These are phyloP conservation scores for Zymoseptoria crescenta DNA, from an alignment of 2,329 filamentous ascomycete genomes.

Conservation along the genomic window DNA sequence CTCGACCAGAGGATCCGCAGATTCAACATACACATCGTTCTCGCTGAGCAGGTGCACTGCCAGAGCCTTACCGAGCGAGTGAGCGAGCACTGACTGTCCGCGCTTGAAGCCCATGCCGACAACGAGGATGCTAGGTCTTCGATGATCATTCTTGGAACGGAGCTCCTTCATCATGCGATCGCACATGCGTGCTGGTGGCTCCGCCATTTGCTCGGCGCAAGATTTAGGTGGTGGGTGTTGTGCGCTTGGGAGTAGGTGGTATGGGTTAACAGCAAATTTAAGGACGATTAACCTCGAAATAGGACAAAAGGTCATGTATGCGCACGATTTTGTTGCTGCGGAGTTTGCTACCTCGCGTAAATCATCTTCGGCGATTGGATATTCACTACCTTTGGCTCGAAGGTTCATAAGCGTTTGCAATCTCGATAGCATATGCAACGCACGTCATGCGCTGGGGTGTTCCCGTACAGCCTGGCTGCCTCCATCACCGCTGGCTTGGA, in stretches of 20 bases:
- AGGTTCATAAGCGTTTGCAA: background rate
- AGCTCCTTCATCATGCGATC: slow-evolving; percentile 28
- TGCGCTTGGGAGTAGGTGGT: slow-evolving; percentile 42
- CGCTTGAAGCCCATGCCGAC: slow-evolving; percentile 6
- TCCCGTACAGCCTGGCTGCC: too few species aligned
- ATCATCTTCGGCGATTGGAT: background rate
- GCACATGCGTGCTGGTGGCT: slow-evolving; percentile 36
- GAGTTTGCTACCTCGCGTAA: background rate
- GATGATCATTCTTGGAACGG: too few species aligned
- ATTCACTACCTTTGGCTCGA: background rate
- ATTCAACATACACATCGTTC: slow-evolving; percentile 5
- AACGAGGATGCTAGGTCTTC: slow-evolving; percentile 1
- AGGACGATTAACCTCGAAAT: slow-evolving; percentile 48
- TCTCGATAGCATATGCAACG: too few species aligned
- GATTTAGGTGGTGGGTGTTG: slow-evolving; percentile 41
- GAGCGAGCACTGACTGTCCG: slow-evolving; percentile 4
- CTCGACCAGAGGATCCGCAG: slow-evolving; percentile 5
- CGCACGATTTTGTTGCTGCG: slow-evolving; percentile 33
- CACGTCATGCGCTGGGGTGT: too few species aligned
- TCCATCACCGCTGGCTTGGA: too few species aligned
- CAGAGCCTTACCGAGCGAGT: slow-evolving; percentile 5
- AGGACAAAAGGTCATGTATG: slow-evolving; percentile 44
- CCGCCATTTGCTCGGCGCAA: slow-evolving; percentile 40
- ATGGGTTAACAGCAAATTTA: slow-evolving; percentile 50
- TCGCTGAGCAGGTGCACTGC: slow-evolving; percentile 3